Evolutionary conservation across 139 green algal species (phyloP), one percentile per base, ranked within the genome.

Genomic region (Chlamydomonas asymmetrica): DNA sequence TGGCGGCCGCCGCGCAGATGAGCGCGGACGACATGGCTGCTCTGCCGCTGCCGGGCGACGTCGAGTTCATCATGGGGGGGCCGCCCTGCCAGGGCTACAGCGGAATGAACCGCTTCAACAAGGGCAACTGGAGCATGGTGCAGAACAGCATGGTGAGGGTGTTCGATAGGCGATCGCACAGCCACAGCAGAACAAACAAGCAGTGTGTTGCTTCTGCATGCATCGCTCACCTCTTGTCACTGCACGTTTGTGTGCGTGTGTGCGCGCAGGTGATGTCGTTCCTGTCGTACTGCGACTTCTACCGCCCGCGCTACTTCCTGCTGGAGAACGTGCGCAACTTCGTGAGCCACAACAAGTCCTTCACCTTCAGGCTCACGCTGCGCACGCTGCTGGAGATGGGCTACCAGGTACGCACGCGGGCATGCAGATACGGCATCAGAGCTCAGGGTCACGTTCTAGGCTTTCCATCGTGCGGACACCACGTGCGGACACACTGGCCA

Each of bases 31-130:
- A 7, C 22, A 4, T 34, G 56, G 79, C 74, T 5, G 69, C 54
- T 20, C 86, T 98, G 75, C 94, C 94, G 3, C 13, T 50, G 50
- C 94, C 94, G 4, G 94, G 94, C 0, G 64, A 97, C 75, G 95
- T 98, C 29, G 95, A 97, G 43, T 97, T 98, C 85, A 95, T 98
- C 68, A 97, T 93, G 80, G 94, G 95, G 29, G 95, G 95, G 1
- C 95, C 95, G 0, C 95, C 95, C 61, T 98, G 95, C 91, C 94
- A 98, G 89, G 95, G 95, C 65, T 98, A 98, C 88, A 95, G 87
- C 22, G 95, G 95, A 76, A 98, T 98, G 95, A 98, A 98, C 82
- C 88, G 95, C 41, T 98, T 98, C 89, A 98, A 98, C 89, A 94
- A 97, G 88, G 86, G 95, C 81, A 93, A 94, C 80, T 98, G 95